These are phyloP conservation scores for Colletotrichum sp. DNA, from an alignment of 2,329 filamentous ascomycete species.

Conservation along the genomic window DNA sequence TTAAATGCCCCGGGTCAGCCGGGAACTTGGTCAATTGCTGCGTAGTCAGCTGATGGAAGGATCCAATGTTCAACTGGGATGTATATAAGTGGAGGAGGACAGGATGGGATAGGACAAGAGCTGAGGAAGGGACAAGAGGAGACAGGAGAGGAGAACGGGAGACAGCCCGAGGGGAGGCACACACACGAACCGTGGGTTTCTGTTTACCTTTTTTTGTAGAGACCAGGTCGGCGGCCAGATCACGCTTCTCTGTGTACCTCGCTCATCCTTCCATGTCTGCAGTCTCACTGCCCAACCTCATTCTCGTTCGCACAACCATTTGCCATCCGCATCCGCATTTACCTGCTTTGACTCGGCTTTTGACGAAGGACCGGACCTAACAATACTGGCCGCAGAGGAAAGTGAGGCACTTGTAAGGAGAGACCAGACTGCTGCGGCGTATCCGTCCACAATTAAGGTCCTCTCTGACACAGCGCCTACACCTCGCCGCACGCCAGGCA, in stretches of 20 bases:
- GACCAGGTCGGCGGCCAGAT: slow-evolving; percentile 1
- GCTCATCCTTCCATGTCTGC: background rate
- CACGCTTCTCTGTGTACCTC: background rate
- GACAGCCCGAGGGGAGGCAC: background rate
- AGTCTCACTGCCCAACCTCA: background rate
- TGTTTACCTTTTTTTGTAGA: background rate
- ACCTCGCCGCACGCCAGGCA: background rate
- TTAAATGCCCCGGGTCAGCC: background rate
- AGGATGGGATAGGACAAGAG: background rate
- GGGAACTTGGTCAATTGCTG: background rate
- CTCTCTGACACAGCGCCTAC: background rate
- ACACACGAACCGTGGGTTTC: background rate
- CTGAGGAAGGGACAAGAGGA: background rate
- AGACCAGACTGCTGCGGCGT: background rate
- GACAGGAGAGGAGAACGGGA: background rate
- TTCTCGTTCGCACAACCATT: background rate
- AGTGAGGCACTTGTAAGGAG: background rate
- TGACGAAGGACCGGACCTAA: background rate
- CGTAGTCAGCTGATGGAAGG: background rate
- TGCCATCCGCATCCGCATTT: background rate
- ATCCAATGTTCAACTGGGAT: background rate
- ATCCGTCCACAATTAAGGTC: background rate
- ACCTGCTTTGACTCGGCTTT: background rate
- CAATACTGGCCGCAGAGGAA: background rate
- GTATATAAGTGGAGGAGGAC: background rate